Base-by-base conservation (phyloP, 2,329 filamentous ascomycete genomes). In the Ambrosiella xylebori region DNA sequence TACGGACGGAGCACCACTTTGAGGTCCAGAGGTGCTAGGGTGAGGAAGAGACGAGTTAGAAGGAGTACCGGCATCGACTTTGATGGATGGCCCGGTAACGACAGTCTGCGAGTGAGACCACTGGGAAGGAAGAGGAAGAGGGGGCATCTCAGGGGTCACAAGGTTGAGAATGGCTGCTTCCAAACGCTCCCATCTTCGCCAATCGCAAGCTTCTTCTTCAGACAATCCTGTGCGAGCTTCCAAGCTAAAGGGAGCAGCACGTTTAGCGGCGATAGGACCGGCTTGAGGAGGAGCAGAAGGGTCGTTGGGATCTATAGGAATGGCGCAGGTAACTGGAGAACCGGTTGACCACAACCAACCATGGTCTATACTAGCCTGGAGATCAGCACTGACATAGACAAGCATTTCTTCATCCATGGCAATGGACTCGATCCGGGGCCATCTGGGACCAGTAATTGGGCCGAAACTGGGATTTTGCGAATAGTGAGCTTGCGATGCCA, bases 361-460 rank as follows among this genome's bases (percentile, higher is more conserved):
- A 40, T 80, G 80, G 56, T 61, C 59, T 11, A 61, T 61, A n/a
- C 56, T 61, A 1, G 84, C 86, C 69, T 97, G 91, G 65, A 94
- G 75, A 69, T 97, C 93, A 0, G 84, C 86, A 37, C 86, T 91
- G 0, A 86, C 81, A 65, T 95, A 95, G 0, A 84, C 87, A 36
- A 97, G 72, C 64, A 97, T 78, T 67, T 96, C 91, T 66, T 97
- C 90, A 65, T 98, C 90, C 2, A 76, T 74, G 51, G 73, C 54
- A 15, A 77, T 64, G 0, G 67, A 65, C 2, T 74, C 71, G 56
- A 71, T 70, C 12, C 49, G 45, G 2, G 52, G 52, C 37, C 19
- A 41, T 41, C 17, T 27, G 1, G 44, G 44, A 7, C 19, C 19
- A 19, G 53, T 17, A 19, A 39, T 54, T 7, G 15, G 51, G 36